phyloP scores from a whole-genome alignment of 768 basidiomycete genomes.

The Solioccasus polychromus region DNA sequence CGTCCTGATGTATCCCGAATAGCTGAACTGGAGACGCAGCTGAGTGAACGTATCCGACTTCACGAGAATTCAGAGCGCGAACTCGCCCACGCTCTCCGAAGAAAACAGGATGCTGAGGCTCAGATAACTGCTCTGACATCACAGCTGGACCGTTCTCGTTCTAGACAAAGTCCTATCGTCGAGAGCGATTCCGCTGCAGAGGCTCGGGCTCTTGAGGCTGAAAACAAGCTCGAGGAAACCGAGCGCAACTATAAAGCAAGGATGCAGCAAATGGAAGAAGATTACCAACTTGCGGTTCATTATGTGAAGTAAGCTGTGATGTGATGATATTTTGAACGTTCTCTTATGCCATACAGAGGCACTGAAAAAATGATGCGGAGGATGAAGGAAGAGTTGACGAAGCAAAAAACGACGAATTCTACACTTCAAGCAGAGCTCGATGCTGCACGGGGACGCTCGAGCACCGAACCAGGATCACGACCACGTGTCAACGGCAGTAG shows the following conservation, averaged over 20 bases:
- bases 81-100: conserved; percentile 58
- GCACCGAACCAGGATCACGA: conserved; percentile 48
- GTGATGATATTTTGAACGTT: conserved; percentile 16
- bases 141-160: conserved; percentile 65
- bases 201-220: conserved; percentile 60
- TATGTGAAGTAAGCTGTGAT: conserved; percentile 81
- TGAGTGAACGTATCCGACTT: conserved; percentile 67
- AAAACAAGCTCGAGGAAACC: conserved; percentile 74
- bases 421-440: conserved; percentile 86
- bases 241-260: conserved; percentile 76
- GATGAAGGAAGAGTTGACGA: conserved; percentile 93
- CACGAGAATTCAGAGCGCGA: conserved; percentile 79
- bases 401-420: conserved; percentile 81
- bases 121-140: conserved; percentile 62
- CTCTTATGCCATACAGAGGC: conserved; percentile 51
- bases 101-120: conserved; percentile 72
- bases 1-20: conserved; percentile 42
- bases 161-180: conserved; percentile 51
- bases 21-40: conserved; percentile 72
- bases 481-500: conserved; percentile 68
- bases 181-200: conserved; percentile 37
- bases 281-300: conserved; percentile 94
- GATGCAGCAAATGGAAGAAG: conserved; percentile 87
- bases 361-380: conserved; percentile 97
- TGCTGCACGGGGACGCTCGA: conserved; percentile 55